A percentile compares a stretch with the other conserved stretches of the same genome.
Conservation (phyloP, 441 rosid species). For the Geranium incanum region DNA sequence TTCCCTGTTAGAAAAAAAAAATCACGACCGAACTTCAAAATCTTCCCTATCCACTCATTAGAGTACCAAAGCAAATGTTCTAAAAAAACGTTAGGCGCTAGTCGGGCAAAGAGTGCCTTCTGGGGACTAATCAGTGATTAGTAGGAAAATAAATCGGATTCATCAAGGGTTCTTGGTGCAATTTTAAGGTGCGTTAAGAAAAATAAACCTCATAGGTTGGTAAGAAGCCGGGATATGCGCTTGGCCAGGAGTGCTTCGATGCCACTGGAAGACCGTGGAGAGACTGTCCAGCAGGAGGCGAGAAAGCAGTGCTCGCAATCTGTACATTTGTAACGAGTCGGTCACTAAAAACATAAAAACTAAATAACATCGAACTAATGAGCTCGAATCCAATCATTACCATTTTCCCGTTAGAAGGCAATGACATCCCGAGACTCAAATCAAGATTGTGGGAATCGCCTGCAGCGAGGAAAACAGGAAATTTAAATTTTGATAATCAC, state of each 20-base stretch:
- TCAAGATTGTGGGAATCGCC: constrained; percentile 43
- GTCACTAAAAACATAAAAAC: not conserved
- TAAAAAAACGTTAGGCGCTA: too few species aligned
- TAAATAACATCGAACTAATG: not conserved
- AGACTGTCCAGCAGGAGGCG: not conserved
- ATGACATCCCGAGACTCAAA: constrained; percentile 37
- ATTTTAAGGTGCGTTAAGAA: not conserved
- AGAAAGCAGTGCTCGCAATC: constrained; percentile 19
- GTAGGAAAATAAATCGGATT: not conserved
- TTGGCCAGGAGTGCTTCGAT: constrained; percentile 19
- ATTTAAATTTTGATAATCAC: not conserved
- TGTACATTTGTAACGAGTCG: constrained; percentile 13
- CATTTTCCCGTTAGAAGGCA: constrained; percentile 21
- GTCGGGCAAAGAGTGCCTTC: too few species aligned
- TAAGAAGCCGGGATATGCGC: constrained; percentile 19
- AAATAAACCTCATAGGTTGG: constrained; percentile 31
- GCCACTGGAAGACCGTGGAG: constrained; percentile 18
- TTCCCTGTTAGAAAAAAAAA: constrained; percentile 17
- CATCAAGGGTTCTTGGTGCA: not conserved
- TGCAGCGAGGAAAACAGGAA: not conserved
- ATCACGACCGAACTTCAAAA: too few species aligned
- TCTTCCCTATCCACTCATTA: too few species aligned
- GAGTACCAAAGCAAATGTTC: too few species aligned
- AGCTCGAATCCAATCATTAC: constrained; percentile 26
- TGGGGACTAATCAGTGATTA: too few species aligned